phyloP scores from a whole-genome alignment of 768 basidiomycete species.

The Mrakia gelida region DNA sequence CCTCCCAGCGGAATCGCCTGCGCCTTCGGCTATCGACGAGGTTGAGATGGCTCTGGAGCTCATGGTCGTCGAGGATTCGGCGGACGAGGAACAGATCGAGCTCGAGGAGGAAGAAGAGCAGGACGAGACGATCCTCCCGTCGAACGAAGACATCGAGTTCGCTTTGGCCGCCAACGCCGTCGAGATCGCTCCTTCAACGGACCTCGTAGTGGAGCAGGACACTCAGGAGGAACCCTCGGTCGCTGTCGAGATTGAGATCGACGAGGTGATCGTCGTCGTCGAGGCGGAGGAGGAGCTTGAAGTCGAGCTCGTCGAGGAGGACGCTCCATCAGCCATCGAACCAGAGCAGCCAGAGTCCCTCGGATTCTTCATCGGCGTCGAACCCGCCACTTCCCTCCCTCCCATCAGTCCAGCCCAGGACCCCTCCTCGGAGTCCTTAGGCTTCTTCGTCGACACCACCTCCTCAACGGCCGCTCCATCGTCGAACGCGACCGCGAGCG shows the following conservation, averaged over 20 bases:
- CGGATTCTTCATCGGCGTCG: conserved; percentile 18
- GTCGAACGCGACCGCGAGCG: not conserved
- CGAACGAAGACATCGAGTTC: not conserved
- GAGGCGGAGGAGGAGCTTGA: not conserved
- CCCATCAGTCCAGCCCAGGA: conserved; percentile 3
- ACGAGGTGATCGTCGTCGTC: conserved; percentile 6
- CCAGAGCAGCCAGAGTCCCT: conserved; percentile 5
- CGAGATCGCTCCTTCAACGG: not conserved
- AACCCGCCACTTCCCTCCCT: not conserved
- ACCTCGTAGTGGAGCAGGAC: not conserved
- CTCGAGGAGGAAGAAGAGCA: not conserved
- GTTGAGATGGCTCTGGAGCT: conserved; percentile 16
- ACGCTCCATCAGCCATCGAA: not conserved
- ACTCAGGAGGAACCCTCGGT: conserved; percentile 2
- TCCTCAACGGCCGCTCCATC: not conserved
- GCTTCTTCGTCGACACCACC: conserved; percentile 14
- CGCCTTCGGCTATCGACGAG: conserved; percentile 20
- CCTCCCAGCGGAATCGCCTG: not conserved
- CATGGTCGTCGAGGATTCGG: conserved; percentile 22
- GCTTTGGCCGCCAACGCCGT: not conserved
- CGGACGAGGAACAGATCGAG: conserved; percentile 15
- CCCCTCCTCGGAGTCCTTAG: not conserved
- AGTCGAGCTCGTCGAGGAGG: not conserved
- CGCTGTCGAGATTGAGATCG: not conserved
- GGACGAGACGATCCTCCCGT: conserved; percentile 4